Percentiles rank a stretch among this genome's conserved stretches.
These are phyloP conservation scores for Hypomontagnella monticulosa DNA, from an alignment of 495 filamentous ascomycete genomes.

Conservation along the genomic window DNA sequence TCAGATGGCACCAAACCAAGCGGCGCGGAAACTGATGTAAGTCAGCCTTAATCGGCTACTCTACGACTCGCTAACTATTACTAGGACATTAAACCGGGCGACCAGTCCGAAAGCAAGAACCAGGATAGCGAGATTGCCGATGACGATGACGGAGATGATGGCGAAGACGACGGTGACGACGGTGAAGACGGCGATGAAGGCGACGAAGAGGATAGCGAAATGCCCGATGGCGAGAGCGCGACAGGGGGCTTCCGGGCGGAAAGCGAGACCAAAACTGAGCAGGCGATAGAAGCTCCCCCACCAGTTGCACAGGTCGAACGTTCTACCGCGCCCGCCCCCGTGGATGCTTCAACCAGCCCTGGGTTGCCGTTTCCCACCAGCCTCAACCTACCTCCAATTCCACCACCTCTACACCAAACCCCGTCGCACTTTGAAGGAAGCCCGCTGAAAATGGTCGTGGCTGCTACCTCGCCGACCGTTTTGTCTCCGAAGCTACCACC, in stretches of 20 bases:
- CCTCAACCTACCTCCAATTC: slow-evolving; percentile 12
- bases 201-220: slow-evolving; percentile 47
- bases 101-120: slow-evolving; percentile 52
- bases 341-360: slow-evolving; percentile 32
- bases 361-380: slow-evolving; percentile 35
- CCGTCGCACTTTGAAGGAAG: slow-evolving; percentile 55
- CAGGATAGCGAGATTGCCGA: slow-evolving; percentile 63
- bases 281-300: slow-evolving; percentile 39
- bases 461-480: slow-evolving; percentile 32
- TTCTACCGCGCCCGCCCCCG: slow-evolving; percentile 27
- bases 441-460: slow-evolving; percentile 58
- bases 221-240: slow-evolving; percentile 39
- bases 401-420: slow-evolving; percentile 33
- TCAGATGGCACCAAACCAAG: slow-evolving; percentile 26
- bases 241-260: slow-evolving; percentile 35
- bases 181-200: slow-evolving; percentile 50
- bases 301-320: slow-evolving; percentile 6
- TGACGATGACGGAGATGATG: slow-evolving; percentile 53
- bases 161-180: slow-evolving; percentile 51
- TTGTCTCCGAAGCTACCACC: slow-evolving; percentile 6
- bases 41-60: slow-evolving; percentile 32
- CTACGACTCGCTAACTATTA: slow-evolving; percentile 51
- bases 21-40: slow-evolving; percentile 27
- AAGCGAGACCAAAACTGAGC: slow-evolving; percentile 40
- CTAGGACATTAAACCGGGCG: slow-evolving; percentile 55